Conservation (phyloP, 768 basidiomycete genomes). For the Suillus subalutaceus region DNA sequence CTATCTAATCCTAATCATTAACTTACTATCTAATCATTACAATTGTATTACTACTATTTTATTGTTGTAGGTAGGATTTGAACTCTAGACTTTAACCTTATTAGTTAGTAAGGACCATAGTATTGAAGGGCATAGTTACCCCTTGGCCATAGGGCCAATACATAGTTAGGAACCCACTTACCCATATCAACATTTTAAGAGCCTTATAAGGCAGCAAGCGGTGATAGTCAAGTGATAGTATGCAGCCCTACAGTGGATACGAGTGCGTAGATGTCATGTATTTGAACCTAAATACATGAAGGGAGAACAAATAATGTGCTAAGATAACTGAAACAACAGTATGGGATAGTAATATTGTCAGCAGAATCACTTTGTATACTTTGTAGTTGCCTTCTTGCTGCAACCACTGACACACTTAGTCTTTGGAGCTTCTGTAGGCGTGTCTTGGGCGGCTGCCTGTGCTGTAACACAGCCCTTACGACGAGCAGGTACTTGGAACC, state of each 20-base stretch:
- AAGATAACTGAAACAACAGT: background rate
- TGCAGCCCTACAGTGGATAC: too few species aligned
- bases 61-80: background rate
- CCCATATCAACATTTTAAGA: background rate
- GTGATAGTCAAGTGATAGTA: background rate
- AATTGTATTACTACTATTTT: background rate
- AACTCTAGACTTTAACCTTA: background rate
- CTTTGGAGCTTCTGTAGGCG: background rate
- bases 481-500: background rate
- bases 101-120: background rate
- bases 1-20: too few species aligned
- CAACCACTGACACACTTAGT: background rate
- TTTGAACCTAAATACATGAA: background rate
- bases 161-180: background rate
- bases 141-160: background rate
- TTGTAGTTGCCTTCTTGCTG: background rate
- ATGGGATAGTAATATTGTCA: background rate
- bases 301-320: background rate
- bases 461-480: background rate
- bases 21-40: background rate
- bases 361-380: background rate
- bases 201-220: background rate
- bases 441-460: background rate
- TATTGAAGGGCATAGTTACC: background rate
- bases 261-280: background rate